These are phyloP conservation scores for Eucalyptus sp. DNA, from an alignment of 345 rosid species.

Conservation along the genomic window DNA sequence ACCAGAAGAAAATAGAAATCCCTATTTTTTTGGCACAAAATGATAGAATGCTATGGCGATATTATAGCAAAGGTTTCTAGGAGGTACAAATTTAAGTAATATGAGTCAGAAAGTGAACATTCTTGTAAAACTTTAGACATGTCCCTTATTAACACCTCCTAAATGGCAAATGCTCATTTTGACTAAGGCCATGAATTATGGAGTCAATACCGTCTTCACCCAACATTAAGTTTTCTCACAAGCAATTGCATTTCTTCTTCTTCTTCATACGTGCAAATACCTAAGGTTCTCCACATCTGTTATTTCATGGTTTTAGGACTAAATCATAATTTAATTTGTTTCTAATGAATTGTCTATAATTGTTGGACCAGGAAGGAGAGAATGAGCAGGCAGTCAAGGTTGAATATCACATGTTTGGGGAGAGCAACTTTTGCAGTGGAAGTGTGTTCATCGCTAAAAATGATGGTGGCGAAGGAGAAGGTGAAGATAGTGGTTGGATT, in stretches of 20 bases:
- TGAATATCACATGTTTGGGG: background rate
- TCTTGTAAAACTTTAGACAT: background rate
- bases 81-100: background rate
- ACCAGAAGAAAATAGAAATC: background rate
- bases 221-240: background rate
- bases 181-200: background rate
- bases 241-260: background rate
- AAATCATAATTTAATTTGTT: background rate
- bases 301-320: background rate
- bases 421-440: background rate
- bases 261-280: background rate
- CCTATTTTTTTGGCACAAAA: background rate
- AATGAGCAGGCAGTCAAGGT: background rate
- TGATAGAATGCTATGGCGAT: accelerated
- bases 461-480: background rate
- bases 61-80: background rate
- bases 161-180: background rate
- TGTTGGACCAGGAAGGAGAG: background rate
- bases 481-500: background rate
- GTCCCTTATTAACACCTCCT: background rate
- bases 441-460: background rate
- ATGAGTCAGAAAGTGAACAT: background rate
- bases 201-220: background rate
- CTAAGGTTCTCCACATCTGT: background rate
- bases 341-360: background rate